Evolutionary conservation across 192 early-diverging fungal species (phyloP).

Genomic region (Coemansia sp.): DNA sequence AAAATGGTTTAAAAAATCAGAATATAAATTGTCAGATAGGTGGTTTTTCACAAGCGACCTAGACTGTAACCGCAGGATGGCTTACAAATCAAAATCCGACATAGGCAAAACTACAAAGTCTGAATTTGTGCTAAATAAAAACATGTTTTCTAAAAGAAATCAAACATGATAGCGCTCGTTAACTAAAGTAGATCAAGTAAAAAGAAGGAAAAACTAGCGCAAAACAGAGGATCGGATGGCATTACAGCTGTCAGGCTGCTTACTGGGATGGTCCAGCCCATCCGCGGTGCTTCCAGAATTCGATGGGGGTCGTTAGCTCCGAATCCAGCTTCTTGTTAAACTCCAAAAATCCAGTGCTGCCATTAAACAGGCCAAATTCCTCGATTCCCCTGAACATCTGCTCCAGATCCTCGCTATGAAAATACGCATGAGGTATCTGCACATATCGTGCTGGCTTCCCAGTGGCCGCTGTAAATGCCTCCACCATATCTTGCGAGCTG

Average conservation of each 20-base stretch:
- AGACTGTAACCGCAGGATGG: too few relatives aligned
- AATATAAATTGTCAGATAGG: too few relatives aligned
- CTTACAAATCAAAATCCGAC: too few relatives aligned
- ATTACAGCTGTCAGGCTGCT: not conserved
- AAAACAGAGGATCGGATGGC: too few relatives aligned
- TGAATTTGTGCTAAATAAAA: too few relatives aligned
- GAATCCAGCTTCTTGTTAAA: slow-evolving; percentile 22
- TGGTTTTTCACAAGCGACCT: too few relatives aligned
- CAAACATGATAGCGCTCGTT: too few relatives aligned
- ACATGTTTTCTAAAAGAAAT: too few relatives aligned
- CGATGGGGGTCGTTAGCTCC: slow-evolving; percentile 20
- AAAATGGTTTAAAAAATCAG: too few relatives aligned
- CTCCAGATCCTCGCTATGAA: slow-evolving; percentile 6
- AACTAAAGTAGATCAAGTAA: too few relatives aligned
- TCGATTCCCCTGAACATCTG: slow-evolving; percentile 25
- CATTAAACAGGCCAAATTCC: slow-evolving; percentile 18
- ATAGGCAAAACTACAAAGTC: too few relatives aligned
- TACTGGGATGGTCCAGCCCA: slow-evolving; percentile 57
- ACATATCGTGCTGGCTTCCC: slow-evolving; percentile 23
- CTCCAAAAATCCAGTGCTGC: slow-evolving; percentile 21
- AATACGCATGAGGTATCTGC: slow-evolving; percentile 8
- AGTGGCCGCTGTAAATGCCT: slow-evolving; percentile 17
- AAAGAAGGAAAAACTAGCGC: too few relatives aligned
- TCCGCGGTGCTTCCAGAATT: slow-evolving; percentile 31
- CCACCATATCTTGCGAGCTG: slow-evolving; percentile 15